Base-by-base conservation (phyloP, 2,329 filamentous ascomycete species). In the Lecanicillium sp. region DNA sequence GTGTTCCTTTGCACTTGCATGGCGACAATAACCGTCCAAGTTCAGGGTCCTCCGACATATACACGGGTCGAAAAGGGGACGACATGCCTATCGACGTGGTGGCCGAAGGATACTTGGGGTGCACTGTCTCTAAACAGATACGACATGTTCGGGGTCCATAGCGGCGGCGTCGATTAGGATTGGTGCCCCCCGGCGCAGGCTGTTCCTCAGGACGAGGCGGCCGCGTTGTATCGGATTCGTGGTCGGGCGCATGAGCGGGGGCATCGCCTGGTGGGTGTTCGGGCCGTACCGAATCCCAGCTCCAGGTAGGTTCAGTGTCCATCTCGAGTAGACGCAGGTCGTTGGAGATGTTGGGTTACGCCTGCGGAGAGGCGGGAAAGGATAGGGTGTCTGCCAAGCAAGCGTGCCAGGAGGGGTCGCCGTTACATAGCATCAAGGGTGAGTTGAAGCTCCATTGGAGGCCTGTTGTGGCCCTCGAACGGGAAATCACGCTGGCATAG, bases 1-100 rank as follows among this genome's bases (percentile, higher is more conserved):
- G 86, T 29, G 85, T 87, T 37, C 92, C 92, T 65, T 87, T 94
- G 72, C 92, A 98, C 63, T 82, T 80, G 70, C 92, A 98, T 27
- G 92, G 92, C 39, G 84, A 84, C 50, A 97, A 75, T 19, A 98
- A 69, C 36, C 87, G 81, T 29, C 87, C 87, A 20, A 83, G 73
- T 46, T 81, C 72, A 6, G 79, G 72, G 47, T 87, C 84, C 44
- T 84, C 77, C 17, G 86, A 89, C 37, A 81, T 72, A 54, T 94
- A 95, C 15, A 58, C 59, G 7, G 64, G 64, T 18, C 55, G 53
- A 15, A 60, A 57, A 14, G 59, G 48, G n/a, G 47, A 35, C 39
- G 55, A 46, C 40, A 56, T 47, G 38, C 60, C 46, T n/a, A 10
- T 50, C 41, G 17, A 56, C 53, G 3, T 58, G 47, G n/a, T n/a